Percentiles rank a stretch among this genome's conserved stretches.
Evolutionary conservation across 257 asterid species (phyloP).

Genomic region (Solanum rostratum): DNA sequence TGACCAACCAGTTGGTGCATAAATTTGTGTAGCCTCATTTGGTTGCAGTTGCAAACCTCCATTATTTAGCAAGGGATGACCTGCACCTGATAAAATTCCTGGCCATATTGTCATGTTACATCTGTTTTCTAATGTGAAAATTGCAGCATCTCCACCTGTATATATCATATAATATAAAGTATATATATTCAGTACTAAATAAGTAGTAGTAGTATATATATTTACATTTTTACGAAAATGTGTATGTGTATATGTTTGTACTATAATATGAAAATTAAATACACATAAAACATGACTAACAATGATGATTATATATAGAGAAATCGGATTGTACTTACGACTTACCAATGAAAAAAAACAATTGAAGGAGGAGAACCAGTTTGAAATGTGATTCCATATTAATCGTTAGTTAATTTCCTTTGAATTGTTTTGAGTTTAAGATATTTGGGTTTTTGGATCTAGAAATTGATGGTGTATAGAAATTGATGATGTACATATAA

Average conservation of each 20-base stretch:
- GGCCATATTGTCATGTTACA: slow-evolving; percentile 48
- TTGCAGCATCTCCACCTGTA: slow-evolving; percentile 23
- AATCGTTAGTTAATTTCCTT: background rate
- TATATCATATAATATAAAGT: background rate
- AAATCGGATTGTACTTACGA: rapidly evolving
- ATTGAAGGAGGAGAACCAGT: background rate
- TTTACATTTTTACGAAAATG: too few species aligned
- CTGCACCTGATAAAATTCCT: slow-evolving; percentile 34
- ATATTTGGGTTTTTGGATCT: background rate
- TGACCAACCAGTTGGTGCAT: slow-evolving; percentile 58
- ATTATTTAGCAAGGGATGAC: slow-evolving; percentile 30
- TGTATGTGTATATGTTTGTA: too few species aligned
- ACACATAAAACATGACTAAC: background rate
- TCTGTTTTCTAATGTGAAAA: slow-evolving; percentile 37
- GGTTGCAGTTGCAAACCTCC: slow-evolving; percentile 40
- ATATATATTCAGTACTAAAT: too few species aligned
- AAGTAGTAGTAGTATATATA: too few species aligned
- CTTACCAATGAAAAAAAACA: background rate
- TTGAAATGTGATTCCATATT: background rate
- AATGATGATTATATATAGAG: background rate
- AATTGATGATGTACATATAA: background rate
- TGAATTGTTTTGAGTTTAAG: background rate
- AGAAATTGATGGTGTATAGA: background rate
- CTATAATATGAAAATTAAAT: background rate
- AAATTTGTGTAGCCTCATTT: background rate